Conservation (phyloP, 2,329 filamentous ascomycete genomes). For the Dactylellina cionopaga region DNA sequence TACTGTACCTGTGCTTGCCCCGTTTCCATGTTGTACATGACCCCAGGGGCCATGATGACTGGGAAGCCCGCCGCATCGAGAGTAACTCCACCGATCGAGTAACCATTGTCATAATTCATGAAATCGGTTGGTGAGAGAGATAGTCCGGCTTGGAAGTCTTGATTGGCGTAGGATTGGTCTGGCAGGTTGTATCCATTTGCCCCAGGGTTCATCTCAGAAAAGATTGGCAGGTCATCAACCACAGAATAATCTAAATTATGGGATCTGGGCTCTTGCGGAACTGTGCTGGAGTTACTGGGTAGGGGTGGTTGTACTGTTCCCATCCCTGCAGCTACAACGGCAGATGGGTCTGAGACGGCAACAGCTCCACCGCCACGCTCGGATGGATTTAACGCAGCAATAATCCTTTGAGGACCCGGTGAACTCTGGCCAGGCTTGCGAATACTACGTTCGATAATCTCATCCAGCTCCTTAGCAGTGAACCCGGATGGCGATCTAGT, state of each 20-base stretch:
- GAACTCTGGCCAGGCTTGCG: slow-evolving; percentile 21
- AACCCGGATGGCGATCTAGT: neutral
- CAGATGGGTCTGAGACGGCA: slow-evolving; percentile 9
- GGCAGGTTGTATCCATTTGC: slow-evolving; percentile 25
- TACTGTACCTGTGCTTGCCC: slow-evolving; percentile 40
- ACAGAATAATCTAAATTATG: slow-evolving; percentile 43
- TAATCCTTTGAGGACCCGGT: slow-evolving; percentile 16
- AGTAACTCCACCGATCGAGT: slow-evolving; percentile 42
- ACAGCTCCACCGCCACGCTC: slow-evolving; percentile 2
- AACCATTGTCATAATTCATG: slow-evolving; percentile 43
- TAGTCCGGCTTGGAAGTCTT: slow-evolving; percentile 32
- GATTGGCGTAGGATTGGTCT: slow-evolving; percentile 42
- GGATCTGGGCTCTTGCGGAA: slow-evolving; percentile 25
- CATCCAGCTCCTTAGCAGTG: slow-evolving; percentile 44
- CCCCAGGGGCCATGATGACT: slow-evolving; percentile 46
- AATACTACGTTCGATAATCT: slow-evolving; percentile 49
- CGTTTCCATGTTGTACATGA: slow-evolving; percentile 51
- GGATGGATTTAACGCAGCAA: slow-evolving; percentile 29
- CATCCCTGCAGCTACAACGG: neutral
- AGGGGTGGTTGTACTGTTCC: slow-evolving; percentile 2
- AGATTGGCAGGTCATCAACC: slow-evolving; percentile 46
- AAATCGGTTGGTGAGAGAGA: slow-evolving; percentile 35
- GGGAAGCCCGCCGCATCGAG: slow-evolving; percentile 46
- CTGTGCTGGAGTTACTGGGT: neutral
- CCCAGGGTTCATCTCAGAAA: slow-evolving; percentile 33